Evolutionary conservation across 2,329 filamentous ascomycete species (phyloP).

Genomic region (Aspergillus sclerotialis): DNA sequence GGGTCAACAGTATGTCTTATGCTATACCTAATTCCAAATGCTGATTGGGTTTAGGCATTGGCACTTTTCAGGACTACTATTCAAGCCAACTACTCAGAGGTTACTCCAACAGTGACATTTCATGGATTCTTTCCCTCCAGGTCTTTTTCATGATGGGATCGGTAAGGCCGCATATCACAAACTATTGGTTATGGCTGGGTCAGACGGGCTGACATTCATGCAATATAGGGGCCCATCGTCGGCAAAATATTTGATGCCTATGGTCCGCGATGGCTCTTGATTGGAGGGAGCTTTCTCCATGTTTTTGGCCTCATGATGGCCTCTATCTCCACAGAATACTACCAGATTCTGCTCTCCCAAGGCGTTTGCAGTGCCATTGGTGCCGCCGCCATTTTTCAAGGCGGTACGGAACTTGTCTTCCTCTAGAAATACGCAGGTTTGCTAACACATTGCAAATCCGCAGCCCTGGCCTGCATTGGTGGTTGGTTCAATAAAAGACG

Average conservation of each 20-base stretch:
- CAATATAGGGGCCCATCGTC: conserved; percentile 49
- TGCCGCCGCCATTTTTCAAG: conserved; percentile 44
- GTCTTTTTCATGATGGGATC: conserved; percentile 21
- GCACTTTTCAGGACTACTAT: conserved; percentile 55
- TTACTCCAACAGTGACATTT: conserved; percentile 49
- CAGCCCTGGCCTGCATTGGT: conserved; percentile 24
- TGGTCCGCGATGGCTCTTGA: conserved; percentile 50
- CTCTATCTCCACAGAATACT: conserved; percentile 47
- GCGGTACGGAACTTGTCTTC: conserved; percentile 11
- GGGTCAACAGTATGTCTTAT: conserved; percentile 33
- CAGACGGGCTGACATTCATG: conserved; percentile 50
- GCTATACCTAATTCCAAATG: not conserved
- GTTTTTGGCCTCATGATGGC: conserved; percentile 56
- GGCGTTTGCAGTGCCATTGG: conserved; percentile 48
- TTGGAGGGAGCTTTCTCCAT: conserved; percentile 47
- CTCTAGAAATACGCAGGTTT: too few species aligned
- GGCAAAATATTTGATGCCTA: conserved; percentile 58
- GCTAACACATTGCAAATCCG: not conserved
- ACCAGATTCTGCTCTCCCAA: conserved; percentile 51
- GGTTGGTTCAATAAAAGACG: conserved; percentile 50
- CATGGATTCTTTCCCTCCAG: conserved; percentile 54
- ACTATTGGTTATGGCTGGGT: conserved; percentile 24
- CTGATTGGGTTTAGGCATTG: conserved; percentile 27
- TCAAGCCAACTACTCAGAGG: conserved; percentile 40
- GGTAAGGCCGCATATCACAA: conserved; percentile 5